phyloP scores from a whole-genome alignment of 495 filamentous ascomycete species.

The Daldinia decipiens region DNA sequence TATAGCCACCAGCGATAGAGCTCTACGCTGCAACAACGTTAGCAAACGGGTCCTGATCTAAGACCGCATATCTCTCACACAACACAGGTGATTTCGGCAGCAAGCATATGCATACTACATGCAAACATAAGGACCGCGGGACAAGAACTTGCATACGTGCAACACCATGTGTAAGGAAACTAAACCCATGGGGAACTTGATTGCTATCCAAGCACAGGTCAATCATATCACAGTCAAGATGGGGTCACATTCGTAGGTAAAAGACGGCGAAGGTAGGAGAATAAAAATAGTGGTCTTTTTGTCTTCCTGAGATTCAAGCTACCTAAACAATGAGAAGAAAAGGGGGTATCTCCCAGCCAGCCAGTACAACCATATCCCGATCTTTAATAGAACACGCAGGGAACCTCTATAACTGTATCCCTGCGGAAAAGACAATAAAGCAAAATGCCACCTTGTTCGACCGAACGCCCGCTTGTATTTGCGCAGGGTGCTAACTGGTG shows the following conservation, averaged over 20 bases:
- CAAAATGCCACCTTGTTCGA: conserved; percentile 36
- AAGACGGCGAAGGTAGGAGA: not conserved
- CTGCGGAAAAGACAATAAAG: conserved; percentile 28
- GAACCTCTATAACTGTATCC: conserved; percentile 44
- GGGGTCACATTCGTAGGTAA: conserved; percentile 10
- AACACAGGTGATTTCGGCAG: conserved; percentile 13
- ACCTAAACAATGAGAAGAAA: conserved; percentile 37
- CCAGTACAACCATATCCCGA: conserved; percentile 46
- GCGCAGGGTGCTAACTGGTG: conserved; percentile 33
- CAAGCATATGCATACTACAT: conserved; percentile 25
- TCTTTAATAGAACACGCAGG: conserved; percentile 28
- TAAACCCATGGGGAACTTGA: not conserved
- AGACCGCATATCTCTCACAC: conserved; percentile 12
- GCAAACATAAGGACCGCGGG: conserved; percentile 11
- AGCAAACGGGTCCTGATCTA: conserved; percentile 8
- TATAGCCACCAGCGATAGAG: not conserved
- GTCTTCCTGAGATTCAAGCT: conserved; percentile 39
- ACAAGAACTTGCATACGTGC: conserved; percentile 1
- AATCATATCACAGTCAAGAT: not conserved
- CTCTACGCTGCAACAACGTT: conserved; percentile 3
- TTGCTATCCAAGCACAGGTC: not conserved
- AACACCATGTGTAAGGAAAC: not conserved
- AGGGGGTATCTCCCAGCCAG: conserved; percentile 52
- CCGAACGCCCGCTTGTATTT: conserved; percentile 39
- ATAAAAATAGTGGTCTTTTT: conserved; percentile 31